A percentile compares a stretch with the other conserved stretches of the same genome.
Conservation (phyloP, 2,329 filamentous ascomycete genomes). For the Zymoseptoria crescenta region DNA sequence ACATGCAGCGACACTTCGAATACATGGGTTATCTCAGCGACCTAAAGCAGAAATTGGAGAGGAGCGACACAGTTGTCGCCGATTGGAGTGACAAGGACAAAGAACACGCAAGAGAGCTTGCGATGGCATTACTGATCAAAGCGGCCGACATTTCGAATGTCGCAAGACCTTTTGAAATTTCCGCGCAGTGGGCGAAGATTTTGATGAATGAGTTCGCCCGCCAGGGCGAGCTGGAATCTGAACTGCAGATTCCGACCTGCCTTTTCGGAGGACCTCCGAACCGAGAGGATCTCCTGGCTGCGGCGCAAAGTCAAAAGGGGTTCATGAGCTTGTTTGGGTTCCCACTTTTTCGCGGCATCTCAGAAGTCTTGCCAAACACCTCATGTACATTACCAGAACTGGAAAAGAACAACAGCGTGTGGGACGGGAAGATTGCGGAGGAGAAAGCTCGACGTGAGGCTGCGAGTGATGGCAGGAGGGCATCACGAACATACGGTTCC, state of each 20-base stretch:
- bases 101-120: conserved; percentile 68
- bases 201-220: conserved; percentile 93
- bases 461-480: conserved; percentile 13
- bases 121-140: conserved; percentile 92
- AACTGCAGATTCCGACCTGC: conserved; percentile 79
- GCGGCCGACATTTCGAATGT: conserved; percentile 99
- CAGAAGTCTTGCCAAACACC: conserved; percentile 79
- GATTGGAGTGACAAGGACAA: conserved; percentile 69
- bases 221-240: conserved; percentile 83
- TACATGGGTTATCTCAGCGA: conserved; percentile 87
- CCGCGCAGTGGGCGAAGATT: conserved; percentile 82
- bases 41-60: conserved; percentile 68
- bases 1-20: conserved; percentile 95
- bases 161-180: conserved; percentile 73
- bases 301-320: conserved; percentile 80
- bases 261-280: conserved; percentile 72
- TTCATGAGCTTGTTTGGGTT: conserved; percentile 97
- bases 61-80: conserved; percentile 55
- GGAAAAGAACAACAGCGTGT: conserved; percentile 64
- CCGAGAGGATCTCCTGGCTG: conserved; percentile 71
- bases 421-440: conserved; percentile 59
- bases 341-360: conserved; percentile 81
- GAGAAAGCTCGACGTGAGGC: conserved; percentile 47
- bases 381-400: conserved; percentile 78
- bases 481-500: conserved; percentile 23